Percentiles rank a stretch among this genome's conserved stretches.
phyloP scores from a whole-genome alignment of 2,329 filamentous ascomycete genomes.

The Graphilbum sp. region DNA sequence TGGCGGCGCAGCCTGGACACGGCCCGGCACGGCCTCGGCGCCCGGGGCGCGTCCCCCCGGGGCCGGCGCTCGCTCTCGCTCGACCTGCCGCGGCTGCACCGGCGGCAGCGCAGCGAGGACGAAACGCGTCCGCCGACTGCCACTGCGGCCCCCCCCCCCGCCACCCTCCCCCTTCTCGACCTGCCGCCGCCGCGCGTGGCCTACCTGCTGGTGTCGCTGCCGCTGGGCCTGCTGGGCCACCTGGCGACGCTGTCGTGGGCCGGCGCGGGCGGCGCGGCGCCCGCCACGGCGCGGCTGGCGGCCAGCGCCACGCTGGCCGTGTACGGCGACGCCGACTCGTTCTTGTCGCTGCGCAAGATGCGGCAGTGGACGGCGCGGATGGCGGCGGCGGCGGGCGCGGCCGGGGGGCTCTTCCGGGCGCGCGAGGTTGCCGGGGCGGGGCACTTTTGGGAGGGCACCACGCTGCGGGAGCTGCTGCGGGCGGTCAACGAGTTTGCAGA shows the following conservation, averaged over 20 bases:
- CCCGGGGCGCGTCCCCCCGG: too few species aligned
- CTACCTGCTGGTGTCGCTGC: slow-evolving; percentile 53
- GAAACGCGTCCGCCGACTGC: not conserved
- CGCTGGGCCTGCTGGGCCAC: slow-evolving; percentile 41
- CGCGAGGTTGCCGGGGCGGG: slow-evolving; percentile 29
- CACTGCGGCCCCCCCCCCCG: not conserved
- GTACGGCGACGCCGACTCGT: slow-evolving; percentile 60
- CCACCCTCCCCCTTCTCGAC: slow-evolving; percentile 16
- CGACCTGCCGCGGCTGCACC: not conserved
- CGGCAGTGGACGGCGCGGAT: slow-evolving; percentile 45
- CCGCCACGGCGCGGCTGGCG: slow-evolving; percentile 32
- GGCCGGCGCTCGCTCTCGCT: not conserved
- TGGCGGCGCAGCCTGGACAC: slow-evolving; percentile 1
- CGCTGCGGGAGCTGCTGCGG: slow-evolving; percentile 16
- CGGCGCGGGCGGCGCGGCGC: slow-evolving; percentile 8
- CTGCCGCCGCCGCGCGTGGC: slow-evolving; percentile 24
- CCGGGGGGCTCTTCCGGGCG: slow-evolving; percentile 19
- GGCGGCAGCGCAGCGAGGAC: not conserved
- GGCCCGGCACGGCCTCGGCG: not conserved
- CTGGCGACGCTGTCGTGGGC: slow-evolving; percentile 45
- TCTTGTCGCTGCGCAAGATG: slow-evolving; percentile 50
- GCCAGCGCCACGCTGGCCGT: slow-evolving; percentile 48
- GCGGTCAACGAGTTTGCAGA: slow-evolving; percentile 16
- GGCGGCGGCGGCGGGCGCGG: slow-evolving; percentile 13
- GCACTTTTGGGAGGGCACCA: slow-evolving; percentile 38